Percentiles rank a stretch among this genome's conserved stretches.
Conservation (phyloP, 352 stramenopile species). For the Pythium insidiosum region DNA sequence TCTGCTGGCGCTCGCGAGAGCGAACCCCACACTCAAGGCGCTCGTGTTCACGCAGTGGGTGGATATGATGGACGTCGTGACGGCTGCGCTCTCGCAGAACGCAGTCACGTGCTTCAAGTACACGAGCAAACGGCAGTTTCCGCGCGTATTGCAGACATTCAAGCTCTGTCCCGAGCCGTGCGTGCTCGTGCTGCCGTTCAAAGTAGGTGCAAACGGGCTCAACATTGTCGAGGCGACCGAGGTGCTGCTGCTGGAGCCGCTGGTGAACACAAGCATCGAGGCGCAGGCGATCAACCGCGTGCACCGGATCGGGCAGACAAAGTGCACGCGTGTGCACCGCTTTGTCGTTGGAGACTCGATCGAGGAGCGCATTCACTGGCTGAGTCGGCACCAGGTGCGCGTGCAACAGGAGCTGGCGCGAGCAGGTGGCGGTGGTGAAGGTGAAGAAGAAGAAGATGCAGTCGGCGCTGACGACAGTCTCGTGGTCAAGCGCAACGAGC, state of each 20-base stretch:
- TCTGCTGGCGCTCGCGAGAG: conserved; percentile 31
- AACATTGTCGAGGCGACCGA: conserved; percentile 90
- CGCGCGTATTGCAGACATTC: conserved; percentile 37
- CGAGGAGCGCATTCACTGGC: conserved; percentile 82
- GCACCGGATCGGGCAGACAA: conserved; percentile 87
- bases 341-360: conserved; percentile 87
- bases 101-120: conserved; percentile 73
- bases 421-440: conserved; percentile 2
- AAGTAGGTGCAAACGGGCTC: conserved; percentile 87
- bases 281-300: conserved; percentile 86
- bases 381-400: conserved; percentile 20
- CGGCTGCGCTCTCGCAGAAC: conserved; percentile 20
- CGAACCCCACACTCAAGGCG: conserved; percentile 67
- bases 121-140: conserved; percentile 42
- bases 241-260: conserved; percentile 87
- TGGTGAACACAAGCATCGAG: conserved; percentile 83
- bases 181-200: conserved; percentile 75
- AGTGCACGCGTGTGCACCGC: conserved; percentile 75
- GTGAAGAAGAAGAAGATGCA: conserved; percentile 10
- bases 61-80: conserved; percentile 64
- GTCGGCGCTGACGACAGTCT: conserved; percentile 20
- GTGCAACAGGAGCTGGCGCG: neutral
- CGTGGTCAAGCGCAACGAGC: conserved; percentile 34
- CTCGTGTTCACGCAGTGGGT: conserved; percentile 91
- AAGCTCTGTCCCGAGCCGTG: conserved; percentile 36